Percentiles rank a stretch among this genome's conserved stretches.
Evolutionary conservation across 2,329 filamentous ascomycete species (phyloP).

Genomic region (Endoconidiophora polonica): DNA sequence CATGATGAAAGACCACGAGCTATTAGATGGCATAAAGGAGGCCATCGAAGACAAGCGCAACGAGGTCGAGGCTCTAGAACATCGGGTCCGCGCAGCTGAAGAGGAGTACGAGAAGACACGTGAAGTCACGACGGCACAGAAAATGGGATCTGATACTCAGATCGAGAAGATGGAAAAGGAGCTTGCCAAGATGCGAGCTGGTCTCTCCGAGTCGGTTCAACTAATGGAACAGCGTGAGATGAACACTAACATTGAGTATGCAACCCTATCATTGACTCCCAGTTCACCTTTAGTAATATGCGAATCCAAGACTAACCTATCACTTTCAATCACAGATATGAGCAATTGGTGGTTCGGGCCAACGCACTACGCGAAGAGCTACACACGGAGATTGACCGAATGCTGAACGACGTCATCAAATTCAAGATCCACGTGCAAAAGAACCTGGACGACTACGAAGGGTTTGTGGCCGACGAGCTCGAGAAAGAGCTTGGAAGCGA

Average conservation of each 20-base stretch:
- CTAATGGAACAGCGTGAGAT: constrained; percentile 90
- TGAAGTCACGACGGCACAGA: constrained; percentile 71
- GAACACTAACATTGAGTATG: constrained; percentile 87
- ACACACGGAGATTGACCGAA: constrained; percentile 91
- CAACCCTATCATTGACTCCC: constrained; percentile 14
- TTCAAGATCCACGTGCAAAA: constrained; percentile 97
- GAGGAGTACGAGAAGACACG: constrained; percentile 91
- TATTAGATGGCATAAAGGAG: constrained; percentile 88
- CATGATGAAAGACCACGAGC: constrained; percentile 87
- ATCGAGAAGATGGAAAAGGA: constrained; percentile 99
- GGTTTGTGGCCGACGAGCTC: constrained; percentile 85
- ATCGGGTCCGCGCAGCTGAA: constrained; percentile 72
- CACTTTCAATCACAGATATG: constrained; percentile 43
- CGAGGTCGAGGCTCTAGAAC: constrained; percentile 82
- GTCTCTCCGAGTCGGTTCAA: constrained; percentile 71
- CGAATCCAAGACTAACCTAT: background rate
- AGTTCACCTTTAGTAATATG: background rate
- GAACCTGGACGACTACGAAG: constrained; percentile 82
- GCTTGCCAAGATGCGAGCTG: constrained; percentile 77
- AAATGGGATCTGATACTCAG: constrained; percentile 75
- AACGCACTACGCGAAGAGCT: constrained; percentile 82
- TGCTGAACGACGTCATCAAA: constrained; percentile 92
- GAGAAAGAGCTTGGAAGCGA: constrained; percentile 63
- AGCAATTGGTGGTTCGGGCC: constrained; percentile 73
- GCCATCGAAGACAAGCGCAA: constrained; percentile 89